Evolutionary conservation across 2,329 filamentous ascomycete genomes (phyloP).

Genomic region (Fusarium compactum): DNA sequence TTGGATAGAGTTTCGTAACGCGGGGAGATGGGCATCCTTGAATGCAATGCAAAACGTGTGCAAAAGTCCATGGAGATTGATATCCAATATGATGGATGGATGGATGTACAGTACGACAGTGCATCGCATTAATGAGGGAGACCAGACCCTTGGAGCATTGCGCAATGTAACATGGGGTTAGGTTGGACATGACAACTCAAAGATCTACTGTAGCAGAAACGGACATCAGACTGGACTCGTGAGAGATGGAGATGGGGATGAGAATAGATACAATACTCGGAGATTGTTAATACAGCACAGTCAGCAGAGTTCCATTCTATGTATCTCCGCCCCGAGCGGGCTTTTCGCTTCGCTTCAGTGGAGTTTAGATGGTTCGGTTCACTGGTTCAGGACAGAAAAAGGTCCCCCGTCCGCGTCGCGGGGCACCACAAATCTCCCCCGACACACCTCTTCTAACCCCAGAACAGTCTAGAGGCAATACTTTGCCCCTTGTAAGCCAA

Average conservation of each 20-base stretch:
- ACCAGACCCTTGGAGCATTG: neutral
- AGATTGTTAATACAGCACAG: conserved; percentile 10
- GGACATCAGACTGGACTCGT: neutral
- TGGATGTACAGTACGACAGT: neutral
- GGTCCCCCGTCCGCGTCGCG: conserved; percentile 9
- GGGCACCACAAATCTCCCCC: conserved; percentile 17
- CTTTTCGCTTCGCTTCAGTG: conserved; percentile 24
- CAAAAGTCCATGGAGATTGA: conserved; percentile 6
- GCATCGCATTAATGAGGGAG: neutral
- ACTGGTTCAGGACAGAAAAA: neutral
- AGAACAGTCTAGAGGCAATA: neutral
- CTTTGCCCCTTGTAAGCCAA: neutral
- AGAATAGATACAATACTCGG: neutral
- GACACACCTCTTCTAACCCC: conserved; percentile 19
- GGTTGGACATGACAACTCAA: neutral
- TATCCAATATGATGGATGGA: neutral
- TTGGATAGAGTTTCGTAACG: conserved; percentile 29
- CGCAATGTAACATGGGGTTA: conserved; percentile 1
- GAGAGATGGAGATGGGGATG: neutral
- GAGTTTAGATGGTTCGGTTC: conserved; percentile 1
- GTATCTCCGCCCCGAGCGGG: conserved; percentile 22
- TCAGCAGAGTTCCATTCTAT: neutral
- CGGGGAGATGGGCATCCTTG: conserved; percentile 23
- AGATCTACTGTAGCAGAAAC: conserved; percentile 4
- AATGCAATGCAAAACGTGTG: conserved; percentile 8